These are phyloP conservation scores for Penicillium sp. DNA, from an alignment of 2,329 filamentous ascomycete genomes.

Conservation along the genomic window DNA sequence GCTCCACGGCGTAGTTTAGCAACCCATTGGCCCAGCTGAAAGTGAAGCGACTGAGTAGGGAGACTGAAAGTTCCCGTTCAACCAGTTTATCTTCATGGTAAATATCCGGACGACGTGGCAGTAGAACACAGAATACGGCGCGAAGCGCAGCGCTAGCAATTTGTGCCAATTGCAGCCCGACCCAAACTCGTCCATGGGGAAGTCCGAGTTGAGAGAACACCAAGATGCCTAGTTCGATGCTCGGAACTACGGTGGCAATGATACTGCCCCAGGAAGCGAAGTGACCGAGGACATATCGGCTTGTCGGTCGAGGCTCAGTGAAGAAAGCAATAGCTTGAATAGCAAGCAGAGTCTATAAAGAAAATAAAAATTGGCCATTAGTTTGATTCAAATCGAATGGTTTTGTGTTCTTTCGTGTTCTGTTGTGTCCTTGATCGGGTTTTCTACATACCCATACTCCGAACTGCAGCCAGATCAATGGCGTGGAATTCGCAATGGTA, in stretches of 20 bases:
- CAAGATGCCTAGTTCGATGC: slow-evolving; percentile 31
- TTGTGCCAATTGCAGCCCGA: slow-evolving; percentile 52
- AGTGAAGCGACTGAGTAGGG: slow-evolving; percentile 60
- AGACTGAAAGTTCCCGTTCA: slow-evolving; percentile 61
- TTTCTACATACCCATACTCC: slow-evolving; percentile 59
- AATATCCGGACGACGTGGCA: slow-evolving; percentile 68
- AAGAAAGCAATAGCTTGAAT: slow-evolving; percentile 37
- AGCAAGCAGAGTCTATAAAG: slow-evolving; percentile 29
- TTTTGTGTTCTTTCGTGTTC: background rate
- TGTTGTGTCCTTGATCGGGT: background rate
- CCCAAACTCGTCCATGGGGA: slow-evolving; percentile 24
- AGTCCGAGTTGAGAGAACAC: slow-evolving; percentile 23
- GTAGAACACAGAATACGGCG: slow-evolving; percentile 45
- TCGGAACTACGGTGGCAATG: slow-evolving; percentile 22
- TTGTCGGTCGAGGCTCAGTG: slow-evolving; percentile 34
- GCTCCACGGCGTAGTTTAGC: slow-evolving; percentile 55
- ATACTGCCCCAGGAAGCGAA: slow-evolving; percentile 33
- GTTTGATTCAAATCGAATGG: background rate
- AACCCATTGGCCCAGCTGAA: slow-evolving; percentile 63
- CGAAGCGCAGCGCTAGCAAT: slow-evolving; percentile 39
- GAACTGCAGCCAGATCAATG: slow-evolving; percentile 61
- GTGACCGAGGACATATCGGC: slow-evolving; percentile 32
- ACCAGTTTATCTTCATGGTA: slow-evolving; percentile 59
- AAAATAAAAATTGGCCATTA: background rate
- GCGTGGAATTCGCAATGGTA: slow-evolving; percentile 33